Base-by-base conservation (phyloP, 2,329 filamentous ascomycete genomes). In the Teratosphaeria gauchensis region DNA sequence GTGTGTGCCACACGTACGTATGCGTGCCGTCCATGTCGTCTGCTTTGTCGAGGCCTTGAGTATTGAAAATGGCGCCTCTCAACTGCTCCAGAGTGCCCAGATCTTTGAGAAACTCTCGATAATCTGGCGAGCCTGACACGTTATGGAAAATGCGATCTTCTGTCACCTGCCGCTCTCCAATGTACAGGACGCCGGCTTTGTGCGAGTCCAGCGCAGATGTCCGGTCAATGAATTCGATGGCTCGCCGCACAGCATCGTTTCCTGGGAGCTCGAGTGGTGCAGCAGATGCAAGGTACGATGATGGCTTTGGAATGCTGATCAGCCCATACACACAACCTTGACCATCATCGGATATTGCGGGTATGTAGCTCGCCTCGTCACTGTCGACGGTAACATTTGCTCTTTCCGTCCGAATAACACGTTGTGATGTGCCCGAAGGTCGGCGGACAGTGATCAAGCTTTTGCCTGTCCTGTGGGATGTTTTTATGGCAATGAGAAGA, bases 141-240 rank as follows among this genome's bases (percentile, higher is more conserved):
- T 99, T 99, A 66, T 88, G 83, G 31, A 99, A 80, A 38, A 97
- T 96, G 58, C 95, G 90, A 0, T 80, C 77, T 72, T 97, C 94
- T 1, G 85, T 76, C 0, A 83, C 90, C 74, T 99, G 94, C 6
- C 88, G 87, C 66, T 95, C 87, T 57, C 88, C 91, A 63, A 97
- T 87, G 73, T 96, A 99, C 48, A 99, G 86, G 24, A 99, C 88
- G 16, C 94, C 94, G 51, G 96, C 88, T 74, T 96, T 96, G 78
- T 97, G 91, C 6, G 91, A 91, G 73, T 99, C 94, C 4, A 99
- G 87, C 8, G 90, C 92, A 42, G 92, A 88, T 64, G 85, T 95
- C 33, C 87, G 85, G 73, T 99, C 94, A 72, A 99, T 95, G 12
- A 84, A 80, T 42, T 83, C 82, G 46, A 99, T 86, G 0, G 90